phyloP scores from a whole-genome alignment of 2,329 filamentous ascomycete genomes.

The Penicillium palitans region DNA sequence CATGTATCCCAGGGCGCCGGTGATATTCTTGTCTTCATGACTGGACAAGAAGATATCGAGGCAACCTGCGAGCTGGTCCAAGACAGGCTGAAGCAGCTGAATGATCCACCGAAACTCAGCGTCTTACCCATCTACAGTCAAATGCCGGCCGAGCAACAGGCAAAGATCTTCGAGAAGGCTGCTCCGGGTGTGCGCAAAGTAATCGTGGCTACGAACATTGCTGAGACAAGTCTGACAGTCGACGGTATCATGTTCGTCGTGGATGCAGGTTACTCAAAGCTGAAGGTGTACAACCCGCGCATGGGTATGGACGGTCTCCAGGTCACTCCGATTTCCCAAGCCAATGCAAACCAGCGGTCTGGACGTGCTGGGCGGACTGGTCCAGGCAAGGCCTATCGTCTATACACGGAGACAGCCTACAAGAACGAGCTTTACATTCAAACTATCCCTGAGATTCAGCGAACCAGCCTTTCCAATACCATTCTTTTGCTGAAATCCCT shows the following conservation, averaged over 20 bases:
- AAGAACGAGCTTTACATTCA: slow-evolving; percentile 95
- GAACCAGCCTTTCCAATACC: slow-evolving; percentile 93
- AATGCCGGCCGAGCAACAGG: slow-evolving; percentile 96
- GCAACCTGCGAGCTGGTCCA: slow-evolving; percentile 91
- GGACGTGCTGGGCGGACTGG: slow-evolving; percentile 92
- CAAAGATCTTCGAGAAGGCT: slow-evolving; percentile 94
- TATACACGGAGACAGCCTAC: slow-evolving; percentile 93
- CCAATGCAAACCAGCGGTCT: slow-evolving; percentile 89
- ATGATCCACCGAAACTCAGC: slow-evolving; percentile 90
- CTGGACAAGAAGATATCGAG: slow-evolving; percentile 97
- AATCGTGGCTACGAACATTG: slow-evolving; percentile 97
- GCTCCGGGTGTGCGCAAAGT: slow-evolving; percentile 90
- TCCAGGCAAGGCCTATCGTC: slow-evolving; percentile 88
- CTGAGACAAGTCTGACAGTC: slow-evolving; percentile 95
- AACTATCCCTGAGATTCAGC: slow-evolving; percentile 95
- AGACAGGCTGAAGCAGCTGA: slow-evolving; percentile 81
- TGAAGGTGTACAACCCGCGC: slow-evolving; percentile 97
- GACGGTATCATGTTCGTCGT: slow-evolving; percentile 99
- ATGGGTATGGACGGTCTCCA: slow-evolving; percentile 99
- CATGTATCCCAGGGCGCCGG: slow-evolving; percentile 92
- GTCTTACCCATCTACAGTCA: slow-evolving; percentile 98
- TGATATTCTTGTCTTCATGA: slow-evolving; percentile 99
- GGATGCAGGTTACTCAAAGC: slow-evolving; percentile 91
- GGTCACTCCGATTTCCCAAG: slow-evolving; percentile 95
- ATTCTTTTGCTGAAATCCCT: slow-evolving; percentile 92